Conservation (phyloP, 2,329 filamentous ascomycete genomes). For the Aspergillus fumigatus region DNA sequence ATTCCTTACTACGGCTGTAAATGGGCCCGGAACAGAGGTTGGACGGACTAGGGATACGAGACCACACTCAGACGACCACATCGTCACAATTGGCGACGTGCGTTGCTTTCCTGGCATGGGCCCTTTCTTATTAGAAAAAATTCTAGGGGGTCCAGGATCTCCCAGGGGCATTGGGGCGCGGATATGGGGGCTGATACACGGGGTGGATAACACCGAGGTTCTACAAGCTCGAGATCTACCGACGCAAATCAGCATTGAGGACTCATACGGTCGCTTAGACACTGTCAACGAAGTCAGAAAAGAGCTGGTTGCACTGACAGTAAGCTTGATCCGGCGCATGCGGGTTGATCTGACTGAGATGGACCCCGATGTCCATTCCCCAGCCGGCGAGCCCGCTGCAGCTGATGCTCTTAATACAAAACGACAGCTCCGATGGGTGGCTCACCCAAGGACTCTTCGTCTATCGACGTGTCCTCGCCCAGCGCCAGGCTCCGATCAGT, state of each 20-base stretch:
- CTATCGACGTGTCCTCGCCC: conserved; percentile 67
- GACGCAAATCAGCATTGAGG: conserved; percentile 88
- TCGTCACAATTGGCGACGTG: conserved; percentile 62
- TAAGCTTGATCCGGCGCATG: conserved; percentile 73
- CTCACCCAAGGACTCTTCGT: conserved; percentile 74
- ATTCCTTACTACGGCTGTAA: conserved; percentile 4
- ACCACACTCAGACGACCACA: conserved; percentile 38
- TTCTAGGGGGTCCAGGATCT: conserved; percentile 66
- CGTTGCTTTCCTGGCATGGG: conserved; percentile 61
- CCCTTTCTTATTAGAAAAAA: conserved; percentile 59
- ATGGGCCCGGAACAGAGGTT: background rate
- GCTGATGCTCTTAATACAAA: conserved; percentile 18
- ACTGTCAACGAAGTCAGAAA: conserved; percentile 59
- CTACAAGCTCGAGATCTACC: conserved; percentile 67
- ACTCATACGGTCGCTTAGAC: conserved; percentile 74
- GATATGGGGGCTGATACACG: conserved; percentile 76
- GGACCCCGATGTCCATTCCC: conserved; percentile 33
- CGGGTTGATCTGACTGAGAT: conserved; percentile 65
- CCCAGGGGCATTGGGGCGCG: conserved; percentile 67
- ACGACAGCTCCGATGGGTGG: conserved; percentile 60
- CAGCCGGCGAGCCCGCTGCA: background rate
- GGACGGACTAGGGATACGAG: background rate
- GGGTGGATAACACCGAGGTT: conserved; percentile 71
- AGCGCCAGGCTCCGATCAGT: conserved; percentile 49
- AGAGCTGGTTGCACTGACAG: conserved; percentile 65